Conservation (phyloP, 768 basidiomycete species). For the Amanita polypyramis region DNA sequence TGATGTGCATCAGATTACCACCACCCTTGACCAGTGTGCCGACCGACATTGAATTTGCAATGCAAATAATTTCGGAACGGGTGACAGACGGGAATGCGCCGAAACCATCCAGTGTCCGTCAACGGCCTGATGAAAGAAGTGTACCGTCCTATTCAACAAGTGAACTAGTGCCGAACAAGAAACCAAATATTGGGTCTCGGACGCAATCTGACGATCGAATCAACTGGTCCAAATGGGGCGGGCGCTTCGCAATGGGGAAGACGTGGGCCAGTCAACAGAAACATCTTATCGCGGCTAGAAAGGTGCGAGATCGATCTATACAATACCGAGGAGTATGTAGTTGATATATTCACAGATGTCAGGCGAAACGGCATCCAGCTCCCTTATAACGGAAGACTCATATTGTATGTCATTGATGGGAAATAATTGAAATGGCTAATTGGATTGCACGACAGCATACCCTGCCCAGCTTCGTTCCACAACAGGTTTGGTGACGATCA, state of each 20-base stretch:
- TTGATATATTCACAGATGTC: neutral
- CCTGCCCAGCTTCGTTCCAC: conserved; percentile 44
- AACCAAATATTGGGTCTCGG: conserved; percentile 9
- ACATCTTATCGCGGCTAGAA: conserved; percentile 23
- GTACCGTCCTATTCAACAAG: neutral
- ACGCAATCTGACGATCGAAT: conserved; percentile 11
- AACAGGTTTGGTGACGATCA: conserved; percentile 53
- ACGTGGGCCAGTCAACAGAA: conserved; percentile 30
- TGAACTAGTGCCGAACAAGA: neutral
- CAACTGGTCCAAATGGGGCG: conserved; percentile 51
- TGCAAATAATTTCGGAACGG: conserved; percentile 55
- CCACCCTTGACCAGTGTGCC: conserved; percentile 41
- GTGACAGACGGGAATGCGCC: conserved; percentile 44
- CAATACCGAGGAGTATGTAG: neutral
- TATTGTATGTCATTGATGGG: conserved; percentile 21
- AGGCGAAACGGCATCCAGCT: conserved; percentile 12
- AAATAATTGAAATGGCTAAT: neutral
- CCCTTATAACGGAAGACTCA: conserved; percentile 13
- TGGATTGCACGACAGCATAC: conserved; percentile 32
- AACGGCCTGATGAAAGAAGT: conserved; percentile 2
- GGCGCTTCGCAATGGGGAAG: conserved; percentile 35
- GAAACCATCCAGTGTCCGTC: conserved; percentile 17
- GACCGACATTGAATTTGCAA: conserved; percentile 62
- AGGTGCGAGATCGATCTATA: conserved; percentile 20
- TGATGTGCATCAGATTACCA: conserved; percentile 28